Base-by-base conservation (phyloP, 108 stramenopile genomes). In the Nitzschia sp. region DNA sequence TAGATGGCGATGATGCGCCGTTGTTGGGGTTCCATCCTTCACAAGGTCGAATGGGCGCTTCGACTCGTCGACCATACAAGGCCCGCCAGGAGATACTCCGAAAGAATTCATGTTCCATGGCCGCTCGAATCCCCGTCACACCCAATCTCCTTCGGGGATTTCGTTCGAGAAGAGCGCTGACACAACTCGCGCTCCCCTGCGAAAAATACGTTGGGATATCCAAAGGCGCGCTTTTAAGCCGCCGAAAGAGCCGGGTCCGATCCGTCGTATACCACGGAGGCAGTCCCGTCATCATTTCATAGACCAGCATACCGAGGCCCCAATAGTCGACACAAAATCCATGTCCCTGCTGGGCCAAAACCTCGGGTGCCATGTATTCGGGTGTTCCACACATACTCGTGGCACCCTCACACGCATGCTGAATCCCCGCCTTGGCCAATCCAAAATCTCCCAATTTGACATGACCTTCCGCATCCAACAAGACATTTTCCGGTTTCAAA, bases 201-300 rank as follows among this genome's bases (percentile, higher is more conserved):
- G 76, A 82, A 66, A 95, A 91, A 26, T 78, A 85, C 11, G 84
- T 81, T 5, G 93, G 93, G 53, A 95, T 83, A 21, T 91, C 79
- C 45, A 95, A 63, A 15, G 91, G 91, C 19, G 94, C 94, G 35
- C 83, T 85, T 19, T 87, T 67, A 16, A 97, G 65, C 5, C 96
- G 67, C 45, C 93, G 89, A 81, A 98, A 98, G n/a, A 99, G 90
- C 66, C 95, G 92, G 17, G 92, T 80, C 69, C 96, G 72, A 76
- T 99, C 97, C 41, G 91, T 94, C 2, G 98, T 97, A 77, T 98
- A 99, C 97, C 97, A 98, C 21, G 96, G 98, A 8, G 96, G 96
- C 26, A 97, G 78, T 25, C 96, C 96, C n/a, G 98, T 98, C 85
- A 97, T 94, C 96, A 98, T 97, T 83, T 98, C 97, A 75, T 89